These are phyloP conservation scores for Daldinia decipiens DNA, from an alignment of 495 filamentous ascomycete species.

Conservation along the genomic window DNA sequence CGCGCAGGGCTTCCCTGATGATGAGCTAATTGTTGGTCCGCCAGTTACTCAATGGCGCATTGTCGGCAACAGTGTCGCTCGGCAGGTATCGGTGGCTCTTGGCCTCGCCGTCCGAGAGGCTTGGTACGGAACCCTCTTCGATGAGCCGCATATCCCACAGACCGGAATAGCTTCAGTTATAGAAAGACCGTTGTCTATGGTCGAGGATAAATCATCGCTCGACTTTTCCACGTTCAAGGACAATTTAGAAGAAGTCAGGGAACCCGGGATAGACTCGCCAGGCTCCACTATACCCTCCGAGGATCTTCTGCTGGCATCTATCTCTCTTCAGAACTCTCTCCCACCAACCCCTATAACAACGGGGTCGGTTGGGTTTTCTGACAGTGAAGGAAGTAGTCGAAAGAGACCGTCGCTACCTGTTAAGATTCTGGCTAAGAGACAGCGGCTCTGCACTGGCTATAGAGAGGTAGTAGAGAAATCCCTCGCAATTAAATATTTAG, in stretches of 20 bases:
- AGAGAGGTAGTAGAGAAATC: background rate
- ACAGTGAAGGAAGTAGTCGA: conserved; percentile 15
- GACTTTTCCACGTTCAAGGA: background rate
- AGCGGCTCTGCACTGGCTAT: background rate
- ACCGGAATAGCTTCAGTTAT: conserved; percentile 1
- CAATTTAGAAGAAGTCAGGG: background rate
- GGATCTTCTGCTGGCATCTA: conserved; percentile 2
- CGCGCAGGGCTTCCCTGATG: conserved; percentile 72
- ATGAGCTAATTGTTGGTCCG: conserved; percentile 71
- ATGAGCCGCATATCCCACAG: conserved; percentile 30
- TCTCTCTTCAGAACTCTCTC: background rate
- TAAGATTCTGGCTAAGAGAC: conserved; percentile 24
- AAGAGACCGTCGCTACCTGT: conserved; percentile 23
- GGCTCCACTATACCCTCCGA: background rate
- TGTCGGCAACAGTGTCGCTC: conserved; percentile 77
- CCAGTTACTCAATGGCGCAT: conserved; percentile 65
- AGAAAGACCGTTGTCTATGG: too few relatives aligned
- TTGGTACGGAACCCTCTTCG: conserved; percentile 54
- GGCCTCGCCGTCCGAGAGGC: conserved; percentile 71
- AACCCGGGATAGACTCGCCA: background rate
- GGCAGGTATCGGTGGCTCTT: conserved; percentile 68
- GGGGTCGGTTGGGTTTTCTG: conserved; percentile 24
- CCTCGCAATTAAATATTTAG: background rate
- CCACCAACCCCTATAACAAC: conserved; percentile 30
- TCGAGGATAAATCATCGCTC: background rate